These are phyloP conservation scores for Clonostachys chloroleuca DNA, from an alignment of 2,329 filamentous ascomycete species.

Conservation along the genomic window DNA sequence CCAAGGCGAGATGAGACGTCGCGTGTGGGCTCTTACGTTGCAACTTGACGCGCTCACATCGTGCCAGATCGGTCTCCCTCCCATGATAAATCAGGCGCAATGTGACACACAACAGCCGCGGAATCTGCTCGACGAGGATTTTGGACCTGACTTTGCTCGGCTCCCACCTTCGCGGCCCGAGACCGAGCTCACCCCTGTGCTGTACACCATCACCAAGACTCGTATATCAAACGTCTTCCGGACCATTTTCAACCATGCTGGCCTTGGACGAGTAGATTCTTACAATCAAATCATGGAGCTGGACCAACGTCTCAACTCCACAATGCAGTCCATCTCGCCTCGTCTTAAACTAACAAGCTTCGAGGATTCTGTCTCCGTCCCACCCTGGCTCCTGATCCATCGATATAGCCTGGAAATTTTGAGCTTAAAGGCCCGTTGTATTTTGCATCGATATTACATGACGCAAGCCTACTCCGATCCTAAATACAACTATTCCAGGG, in stretches of 20 bases:
- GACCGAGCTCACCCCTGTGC: conserved; percentile 8
- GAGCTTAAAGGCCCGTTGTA: conserved; percentile 50
- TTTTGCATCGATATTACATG: conserved; percentile 51
- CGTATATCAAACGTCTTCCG: background rate
- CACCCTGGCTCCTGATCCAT: conserved; percentile 40
- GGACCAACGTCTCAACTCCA: conserved; percentile 37
- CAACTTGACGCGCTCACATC: conserved; percentile 58
- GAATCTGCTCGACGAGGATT: conserved; percentile 7
- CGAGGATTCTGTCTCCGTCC: conserved; percentile 42
- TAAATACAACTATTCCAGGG: no score
- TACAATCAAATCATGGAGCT: conserved; percentile 38
- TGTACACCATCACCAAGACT: no score
- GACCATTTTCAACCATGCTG: background rate
- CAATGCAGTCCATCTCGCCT: conserved; percentile 37
- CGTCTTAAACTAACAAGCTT: conserved; percentile 44
- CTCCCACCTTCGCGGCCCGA: conserved; percentile 4
- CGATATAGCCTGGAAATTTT: conserved; percentile 46
- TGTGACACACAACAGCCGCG: conserved; percentile 5
- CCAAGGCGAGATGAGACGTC: conserved; percentile 41
- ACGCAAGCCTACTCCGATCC: conserved; percentile 19
- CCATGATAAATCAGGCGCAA: conserved; percentile 40
- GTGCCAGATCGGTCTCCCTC: conserved; percentile 60
- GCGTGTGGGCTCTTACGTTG: conserved; percentile 38
- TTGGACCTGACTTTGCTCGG: conserved; percentile 2
- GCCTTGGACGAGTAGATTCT: no score